Evolutionary conservation across 495 filamentous ascomycete genomes (phyloP).

Genomic region (Copromyces sp.): DNA sequence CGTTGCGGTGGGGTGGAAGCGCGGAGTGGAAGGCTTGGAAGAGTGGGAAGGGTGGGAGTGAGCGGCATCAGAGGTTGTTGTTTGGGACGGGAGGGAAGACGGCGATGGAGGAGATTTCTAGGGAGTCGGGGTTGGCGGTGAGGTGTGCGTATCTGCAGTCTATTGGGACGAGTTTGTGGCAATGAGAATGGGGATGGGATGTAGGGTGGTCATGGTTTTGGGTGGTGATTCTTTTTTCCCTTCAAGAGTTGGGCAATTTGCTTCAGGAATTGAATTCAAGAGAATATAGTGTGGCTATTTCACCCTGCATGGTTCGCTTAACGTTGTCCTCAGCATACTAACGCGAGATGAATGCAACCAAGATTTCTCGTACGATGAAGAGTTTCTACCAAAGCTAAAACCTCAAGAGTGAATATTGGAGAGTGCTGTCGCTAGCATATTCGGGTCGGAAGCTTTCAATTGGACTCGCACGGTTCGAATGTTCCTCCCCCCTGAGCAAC

Average conservation of each 20-base stretch:
- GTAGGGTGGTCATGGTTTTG: not conserved
- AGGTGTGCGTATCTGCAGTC: conserved; percentile 43
- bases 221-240: not conserved
- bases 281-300: not conserved
- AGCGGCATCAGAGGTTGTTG: conserved; percentile 35
- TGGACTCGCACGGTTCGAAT: not conserved
- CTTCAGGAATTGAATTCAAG: not conserved
- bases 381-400: not conserved
- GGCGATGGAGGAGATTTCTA: conserved; percentile 40
- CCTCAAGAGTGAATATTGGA: not conserved
- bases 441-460: not conserved
- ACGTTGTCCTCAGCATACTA: not conserved
- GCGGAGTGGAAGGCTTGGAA: conserved; percentile 22
- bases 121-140: conserved; percentile 31
- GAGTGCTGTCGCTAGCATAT: not conserved
- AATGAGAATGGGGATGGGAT: not conserved
- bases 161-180: not conserved
- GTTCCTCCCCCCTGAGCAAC: not conserved
- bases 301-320: not conserved
- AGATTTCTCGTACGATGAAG: not conserved
- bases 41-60: not conserved
- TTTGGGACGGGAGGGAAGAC: conserved; percentile 46
- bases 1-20: conserved; percentile 11
- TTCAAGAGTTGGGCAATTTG: not conserved
- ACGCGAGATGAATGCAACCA: not conserved